A percentile compares a stretch with the other conserved stretches of the same genome.
phyloP scores from a whole-genome alignment of 2,329 filamentous ascomycete species.

The Diplodia scrobiculata region DNA sequence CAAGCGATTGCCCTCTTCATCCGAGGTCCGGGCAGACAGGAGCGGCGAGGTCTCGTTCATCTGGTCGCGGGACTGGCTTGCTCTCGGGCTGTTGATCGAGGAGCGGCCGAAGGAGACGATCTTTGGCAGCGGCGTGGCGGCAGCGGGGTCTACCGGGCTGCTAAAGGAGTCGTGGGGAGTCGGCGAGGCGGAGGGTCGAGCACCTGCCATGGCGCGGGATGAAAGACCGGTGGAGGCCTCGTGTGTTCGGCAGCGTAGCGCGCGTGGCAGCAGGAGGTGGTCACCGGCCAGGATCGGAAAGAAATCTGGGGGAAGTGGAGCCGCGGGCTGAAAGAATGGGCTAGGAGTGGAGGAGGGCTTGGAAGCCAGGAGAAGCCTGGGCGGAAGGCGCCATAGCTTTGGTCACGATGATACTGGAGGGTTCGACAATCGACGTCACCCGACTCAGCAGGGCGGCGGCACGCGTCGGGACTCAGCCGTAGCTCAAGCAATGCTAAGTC shows the following conservation, averaged over 20 bases:
- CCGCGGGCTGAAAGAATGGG: background rate
- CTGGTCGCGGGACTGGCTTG: constrained; percentile 32
- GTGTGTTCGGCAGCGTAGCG: constrained; percentile 2
- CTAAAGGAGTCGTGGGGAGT: background rate
- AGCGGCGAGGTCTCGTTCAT: constrained; percentile 44
- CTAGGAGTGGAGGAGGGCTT: background rate
- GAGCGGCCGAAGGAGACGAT: constrained; percentile 43
- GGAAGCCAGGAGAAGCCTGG: constrained; percentile 10
- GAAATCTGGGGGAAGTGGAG: constrained; percentile 1
- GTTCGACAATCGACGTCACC: constrained; percentile 25
- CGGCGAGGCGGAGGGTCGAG: background rate
- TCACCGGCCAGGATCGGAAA: constrained; percentile 11
- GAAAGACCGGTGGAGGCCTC: background rate
- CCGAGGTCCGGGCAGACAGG: constrained; percentile 38
- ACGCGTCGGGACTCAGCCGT: background rate
- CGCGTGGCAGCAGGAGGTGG: background rate
- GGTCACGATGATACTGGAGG: constrained; percentile 22
- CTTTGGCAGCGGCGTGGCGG: constrained; percentile 38
- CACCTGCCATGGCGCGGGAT: constrained; percentile 17
- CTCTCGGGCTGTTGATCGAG: constrained; percentile 29
- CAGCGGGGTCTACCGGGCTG: constrained; percentile 30
- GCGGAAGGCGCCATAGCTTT: constrained; percentile 23
- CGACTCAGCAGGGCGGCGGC: constrained; percentile 12
- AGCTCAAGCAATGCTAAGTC: background rate
- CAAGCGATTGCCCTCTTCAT: constrained; percentile 39